These are phyloP conservation scores for Sporisorium iseilematis-ciliati DNA, from an alignment of 1,284 basidiomycete species.

Conservation along the genomic window DNA sequence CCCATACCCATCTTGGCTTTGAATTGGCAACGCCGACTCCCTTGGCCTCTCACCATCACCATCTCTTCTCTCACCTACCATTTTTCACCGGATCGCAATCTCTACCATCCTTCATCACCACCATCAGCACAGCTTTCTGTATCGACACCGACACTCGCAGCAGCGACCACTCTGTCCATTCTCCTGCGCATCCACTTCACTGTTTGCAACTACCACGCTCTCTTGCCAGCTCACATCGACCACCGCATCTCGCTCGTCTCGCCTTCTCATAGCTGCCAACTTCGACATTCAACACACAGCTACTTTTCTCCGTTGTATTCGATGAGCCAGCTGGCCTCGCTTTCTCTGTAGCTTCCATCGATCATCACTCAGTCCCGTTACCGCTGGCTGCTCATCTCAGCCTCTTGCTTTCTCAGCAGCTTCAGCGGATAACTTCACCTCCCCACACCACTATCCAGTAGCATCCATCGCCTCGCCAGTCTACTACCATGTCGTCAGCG, in stretches of 20 bases:
- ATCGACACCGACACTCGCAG: not conserved
- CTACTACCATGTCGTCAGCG: constrained; percentile 41
- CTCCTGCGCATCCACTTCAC: not conserved
- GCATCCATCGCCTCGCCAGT: constrained; percentile 6
- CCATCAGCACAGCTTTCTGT: not conserved
- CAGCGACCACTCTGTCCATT: no score
- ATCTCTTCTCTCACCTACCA: not conserved
- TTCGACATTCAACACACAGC: constrained; percentile 3
- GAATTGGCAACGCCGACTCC: constrained; percentile 12
- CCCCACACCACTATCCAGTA: not conserved
- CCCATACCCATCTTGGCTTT: constrained; percentile 1
- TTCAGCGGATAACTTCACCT: not conserved
- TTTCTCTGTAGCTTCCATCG: not conserved
- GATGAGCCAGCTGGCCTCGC: constrained; percentile 5
- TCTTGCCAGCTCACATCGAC: constrained; percentile 7
- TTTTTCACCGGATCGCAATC: not conserved
- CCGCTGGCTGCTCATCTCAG: constrained; percentile 19
- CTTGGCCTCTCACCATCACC: constrained; percentile 1
- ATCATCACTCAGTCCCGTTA: constrained; percentile 1
- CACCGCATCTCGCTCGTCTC: not conserved
- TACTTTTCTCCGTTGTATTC: not conserved
- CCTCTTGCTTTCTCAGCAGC: constrained; percentile 8
- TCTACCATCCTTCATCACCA: not conserved
- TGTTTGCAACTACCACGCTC: constrained; percentile 5
- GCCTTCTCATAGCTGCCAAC: not conserved